Evolutionary conservation across 2,329 filamentous ascomycete genomes (phyloP), one percentile per base, ranked within the genome.

Genomic region (Penicillium carneum): DNA sequence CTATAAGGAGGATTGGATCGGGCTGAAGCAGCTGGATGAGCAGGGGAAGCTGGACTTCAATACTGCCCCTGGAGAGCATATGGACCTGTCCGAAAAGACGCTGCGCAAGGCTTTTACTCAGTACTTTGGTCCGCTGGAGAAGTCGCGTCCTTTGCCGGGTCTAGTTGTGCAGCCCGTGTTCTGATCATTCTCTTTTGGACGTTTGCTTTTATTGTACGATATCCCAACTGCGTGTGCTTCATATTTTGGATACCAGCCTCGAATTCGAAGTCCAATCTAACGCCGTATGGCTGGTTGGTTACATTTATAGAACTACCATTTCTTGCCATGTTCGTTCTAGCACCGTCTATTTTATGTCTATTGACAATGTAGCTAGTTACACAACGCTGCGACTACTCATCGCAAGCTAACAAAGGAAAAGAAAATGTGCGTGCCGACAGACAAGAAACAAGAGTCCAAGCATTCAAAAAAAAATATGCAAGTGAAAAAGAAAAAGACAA

Each of bases 1-100:
- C 1, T 99, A 97, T 77, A 86, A 85, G 68, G 90, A 98, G 79
- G 94, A 99, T 80, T 99, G 95, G 95, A 81, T 99, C 31, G 95
- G 95, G 0, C 81, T 99, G 75, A 90, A 86, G 76, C 80, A 81
- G 70, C 80, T 99, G 71, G 93, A 97, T 79, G 81, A 89, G 75
- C 90, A 90, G 80, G 91, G 90, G 2, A 91, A 86, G 1, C 80
- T 99, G 69, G 84, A 88, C 59, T 97, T 97, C 78, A 83, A 87
- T 75, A 88, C 83, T 2, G 84, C 88, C 0, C 83, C 88, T 4
- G 95, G 94, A 0, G 86, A 86, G 26, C 95, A 99, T 80, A 98
- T 99, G 93, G 80, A 88, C 63, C 80, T 98, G 63, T 79, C 82
- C 0, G 87, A 91, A 11, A 81, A 90, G 68, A 76, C 89, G 33